Base-by-base conservation (phyloP, 2,329 filamentous ascomycete species). In the Xylaria sp. region DNA sequence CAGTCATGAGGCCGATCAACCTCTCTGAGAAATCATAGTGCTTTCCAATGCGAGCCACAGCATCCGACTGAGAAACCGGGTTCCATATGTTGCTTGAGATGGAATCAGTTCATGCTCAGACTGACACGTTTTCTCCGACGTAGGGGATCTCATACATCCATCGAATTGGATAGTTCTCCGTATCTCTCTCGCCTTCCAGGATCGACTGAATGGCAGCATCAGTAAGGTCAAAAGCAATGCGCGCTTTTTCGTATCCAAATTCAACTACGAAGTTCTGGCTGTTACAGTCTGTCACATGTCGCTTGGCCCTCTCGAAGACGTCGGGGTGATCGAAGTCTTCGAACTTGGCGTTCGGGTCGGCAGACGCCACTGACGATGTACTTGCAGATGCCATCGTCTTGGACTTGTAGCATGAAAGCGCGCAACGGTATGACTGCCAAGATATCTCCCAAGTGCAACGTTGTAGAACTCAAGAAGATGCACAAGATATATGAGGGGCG, bases 11-110 rank as follows among this genome's bases (percentile, higher is more conserved):
- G 4, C 81, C 83, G 16, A 82, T 77, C 11, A 91, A 75, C 55
- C 89, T 79, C 34, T 83, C 82, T 0, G 89, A 90, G 65, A 92
- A 88, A 51, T 83, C 82, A 70, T 91, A 92, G 54, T 82, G 78
- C 42, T 76, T 75, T 13, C 83, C 85, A 23, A 91, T 78, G 3
- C 72, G 65, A 66, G 77, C 59, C 50, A 91, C 78, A 8, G 81
- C 69, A 2, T 81, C 76, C 42, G 75, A 76, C 66, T 91, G 87
- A 16, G 74, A 72, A 66, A 84, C 82, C 0, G 88, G 88, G 52
- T 83, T 79, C 86, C 87, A 92, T 30, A 92, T 80, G 63, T 91
- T 90, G 65, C 83, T 86, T 63, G 42, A 35, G 2, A 16, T 4
- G 13, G 23, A 54, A 35, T 66, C 47, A 70, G 65, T 52, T 16